Conservation (phyloP, 208 protist genomes). For the Trypanosoma theileri region DNA sequence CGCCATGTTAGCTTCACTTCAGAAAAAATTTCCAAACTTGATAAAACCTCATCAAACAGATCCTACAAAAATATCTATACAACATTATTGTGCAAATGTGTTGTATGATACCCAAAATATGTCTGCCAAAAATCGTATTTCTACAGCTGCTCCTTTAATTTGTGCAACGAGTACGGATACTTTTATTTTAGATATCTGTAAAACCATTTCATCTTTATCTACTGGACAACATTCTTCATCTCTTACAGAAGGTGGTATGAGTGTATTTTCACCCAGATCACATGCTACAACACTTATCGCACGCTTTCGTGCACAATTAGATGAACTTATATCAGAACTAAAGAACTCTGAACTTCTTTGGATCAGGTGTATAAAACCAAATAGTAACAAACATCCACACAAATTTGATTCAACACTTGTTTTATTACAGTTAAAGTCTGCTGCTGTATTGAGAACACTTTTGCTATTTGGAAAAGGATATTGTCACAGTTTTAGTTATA, state of each 20-base stretch:
- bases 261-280: background rate
- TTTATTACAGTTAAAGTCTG: conserved; percentile 11
- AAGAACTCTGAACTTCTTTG: conserved; percentile 17
- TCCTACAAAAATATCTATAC: conserved; percentile 16
- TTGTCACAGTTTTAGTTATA: conserved; percentile 15
- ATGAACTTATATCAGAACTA: conserved; percentile 12
- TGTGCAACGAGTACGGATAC: conserved; percentile 13
- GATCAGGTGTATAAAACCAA: conserved; percentile 29
- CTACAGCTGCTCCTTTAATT: conserved; percentile 14
- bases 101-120: conserved; percentile 24
- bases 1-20: conserved; percentile 5
- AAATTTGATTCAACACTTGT: conserved; percentile 21
- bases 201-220: background rate
- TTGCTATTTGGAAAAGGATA: conserved; percentile 18
- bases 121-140: conserved; percentile 25
- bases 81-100: conserved; percentile 26
- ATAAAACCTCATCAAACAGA: conserved; percentile 5
- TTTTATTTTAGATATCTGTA: conserved; percentile 20
- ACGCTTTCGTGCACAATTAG: conserved; percentile 29
- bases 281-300: conserved; percentile 26
- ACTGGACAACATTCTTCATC: background rate
- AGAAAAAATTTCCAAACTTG: conserved; percentile 15
- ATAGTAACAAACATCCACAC: conserved; percentile 7
- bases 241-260: background rate
- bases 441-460: conserved; percentile 15